Evolutionary conservation across 768 basidiomycete species (phyloP).

Genomic region (Mycena crocata): DNA sequence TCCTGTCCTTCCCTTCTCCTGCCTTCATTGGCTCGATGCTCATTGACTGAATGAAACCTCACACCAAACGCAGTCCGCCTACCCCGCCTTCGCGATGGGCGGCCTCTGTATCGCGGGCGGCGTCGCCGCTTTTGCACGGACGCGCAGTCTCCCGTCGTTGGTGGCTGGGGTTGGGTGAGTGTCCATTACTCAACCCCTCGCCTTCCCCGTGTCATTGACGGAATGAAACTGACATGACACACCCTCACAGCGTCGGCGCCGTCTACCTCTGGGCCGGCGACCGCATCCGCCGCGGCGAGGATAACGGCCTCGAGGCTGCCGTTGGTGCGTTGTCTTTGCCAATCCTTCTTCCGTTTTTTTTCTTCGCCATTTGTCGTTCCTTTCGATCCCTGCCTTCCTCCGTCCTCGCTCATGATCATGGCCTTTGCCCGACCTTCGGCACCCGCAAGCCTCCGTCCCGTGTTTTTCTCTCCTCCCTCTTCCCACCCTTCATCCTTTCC

Average conservation of each 20-base stretch:
- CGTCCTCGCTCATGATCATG: too few relatives aligned
- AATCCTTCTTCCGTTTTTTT: too few relatives aligned
- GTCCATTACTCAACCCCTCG: neutral
- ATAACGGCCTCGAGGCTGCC: slow-evolving; percentile 83
- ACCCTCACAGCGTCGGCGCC: slow-evolving; percentile 69
- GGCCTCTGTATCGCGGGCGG: slow-evolving; percentile 83
- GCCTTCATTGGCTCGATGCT: too few relatives aligned
- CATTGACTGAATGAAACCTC: neutral
- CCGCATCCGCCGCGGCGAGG: slow-evolving; percentile 75
- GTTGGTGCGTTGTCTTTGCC: slow-evolving; percentile 74
- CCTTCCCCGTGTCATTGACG: too few relatives aligned
- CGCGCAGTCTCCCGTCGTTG: slow-evolving; percentile 83
- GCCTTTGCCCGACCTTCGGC: too few relatives aligned
- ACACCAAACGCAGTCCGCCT: slow-evolving; percentile 68
- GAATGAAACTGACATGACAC: neutral
- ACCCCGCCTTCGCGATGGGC: slow-evolving; percentile 85
- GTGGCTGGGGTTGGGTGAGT: slow-evolving; percentile 84
- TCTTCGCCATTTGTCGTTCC: too few relatives aligned
- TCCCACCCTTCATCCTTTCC: too few relatives aligned
- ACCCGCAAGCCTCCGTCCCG: too few relatives aligned
- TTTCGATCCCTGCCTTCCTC: too few relatives aligned
- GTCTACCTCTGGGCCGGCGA: slow-evolving; percentile 86
- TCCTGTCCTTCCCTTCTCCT: neutral
- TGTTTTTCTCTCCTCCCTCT: too few relatives aligned
- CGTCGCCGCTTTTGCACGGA: slow-evolving; percentile 75